These are phyloP conservation scores for Chalciporus piperatus DNA, from an alignment of 768 basidiomycete genomes.

Conservation along the genomic window DNA sequence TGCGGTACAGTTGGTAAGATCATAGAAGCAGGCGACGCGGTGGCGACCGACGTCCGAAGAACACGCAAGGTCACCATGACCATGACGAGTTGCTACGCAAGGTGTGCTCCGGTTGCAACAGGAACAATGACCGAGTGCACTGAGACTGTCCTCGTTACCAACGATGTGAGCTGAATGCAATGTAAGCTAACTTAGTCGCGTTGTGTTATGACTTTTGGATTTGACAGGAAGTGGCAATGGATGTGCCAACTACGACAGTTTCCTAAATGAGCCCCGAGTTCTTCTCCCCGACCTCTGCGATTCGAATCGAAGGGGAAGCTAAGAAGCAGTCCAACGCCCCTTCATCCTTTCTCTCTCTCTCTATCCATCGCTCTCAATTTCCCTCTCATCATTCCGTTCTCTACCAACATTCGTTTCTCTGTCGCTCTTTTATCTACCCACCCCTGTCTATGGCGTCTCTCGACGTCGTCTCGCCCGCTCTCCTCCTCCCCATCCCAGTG, in stretches of 20 bases:
- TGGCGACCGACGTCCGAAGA: neutral
- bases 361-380: neutral
- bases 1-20: neutral
- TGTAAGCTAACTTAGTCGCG: too few relatives aligned
- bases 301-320: slow-evolving; percentile 11
- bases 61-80: neutral
- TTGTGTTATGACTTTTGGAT: neutral
- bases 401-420: slow-evolving; percentile 14
- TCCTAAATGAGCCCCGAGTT: neutral
- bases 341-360: neutral
- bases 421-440: slow-evolving; percentile 14
- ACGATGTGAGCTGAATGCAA: too few relatives aligned
- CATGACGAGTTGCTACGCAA: neutral
- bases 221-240: neutral
- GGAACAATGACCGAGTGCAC: neutral
- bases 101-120: neutral
- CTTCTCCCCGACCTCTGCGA: neutral
- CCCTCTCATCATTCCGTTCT: neutral
- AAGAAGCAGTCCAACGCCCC: slow-evolving; percentile 7
- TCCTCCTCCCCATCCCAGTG: slow-evolving; percentile 24
- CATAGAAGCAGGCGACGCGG: neutral
- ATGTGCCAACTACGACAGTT: slow-evolving; percentile 1
- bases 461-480: slow-evolving; percentile 24
- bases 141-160: too few relatives aligned
- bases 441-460: slow-evolving; percentile 20